Base-by-base conservation (phyloP, 2,329 filamentous ascomycete genomes). In the Xylaria hypoxylon region DNA sequence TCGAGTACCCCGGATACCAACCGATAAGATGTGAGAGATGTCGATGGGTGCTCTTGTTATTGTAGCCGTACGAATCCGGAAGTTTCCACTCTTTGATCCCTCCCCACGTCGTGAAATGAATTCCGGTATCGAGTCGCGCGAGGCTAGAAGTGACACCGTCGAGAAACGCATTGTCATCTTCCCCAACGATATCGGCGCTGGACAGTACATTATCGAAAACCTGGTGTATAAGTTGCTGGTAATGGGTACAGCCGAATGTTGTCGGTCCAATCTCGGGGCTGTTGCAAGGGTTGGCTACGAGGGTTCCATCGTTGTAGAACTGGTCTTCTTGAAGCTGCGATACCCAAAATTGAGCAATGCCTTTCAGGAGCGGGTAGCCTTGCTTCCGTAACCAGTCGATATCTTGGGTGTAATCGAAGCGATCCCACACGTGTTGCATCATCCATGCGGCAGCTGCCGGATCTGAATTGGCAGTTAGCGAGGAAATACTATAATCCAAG, bases 401-500 rank as follows among this genome's bases (percentile, higher is more conserved):
- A 67, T 87, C 80, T 28, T 78, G 80, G 1, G 81, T 83, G 70
- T 87, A 89, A 38, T 84, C 82, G 73, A 82, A 89, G 70, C 85
- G 81, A 64, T 89, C 86, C 76, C 81, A 85, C 1, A 89, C 83
- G 68, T 89, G 85, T 65, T 86, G 84, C 80, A 87, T 87, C 79
- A 88, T 83, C 87, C 87, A 89, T 1, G 85, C 85, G 1, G 83
- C 81, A 0, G 83, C 79, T 0, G 81, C 83, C 31, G 82, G 80
- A 79, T 80, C 68, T 70, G 11, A 17, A 24, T 31, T 40, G 1
- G 22, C 33, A 6, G 22, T 70, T 28, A 70, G 65, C 10, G 19
- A 33, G 13, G 24, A 7, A n/a, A 51, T 19, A 42, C 0, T 4
- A 2, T 4, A 19, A 2, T 8, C 5, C 7, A 11, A 15, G 17